Evolutionary conservation across 75 land plant genomes (phyloP), one percentile per base, ranked within the genome.

Genomic region (Selaginella tamariscina): DNA sequence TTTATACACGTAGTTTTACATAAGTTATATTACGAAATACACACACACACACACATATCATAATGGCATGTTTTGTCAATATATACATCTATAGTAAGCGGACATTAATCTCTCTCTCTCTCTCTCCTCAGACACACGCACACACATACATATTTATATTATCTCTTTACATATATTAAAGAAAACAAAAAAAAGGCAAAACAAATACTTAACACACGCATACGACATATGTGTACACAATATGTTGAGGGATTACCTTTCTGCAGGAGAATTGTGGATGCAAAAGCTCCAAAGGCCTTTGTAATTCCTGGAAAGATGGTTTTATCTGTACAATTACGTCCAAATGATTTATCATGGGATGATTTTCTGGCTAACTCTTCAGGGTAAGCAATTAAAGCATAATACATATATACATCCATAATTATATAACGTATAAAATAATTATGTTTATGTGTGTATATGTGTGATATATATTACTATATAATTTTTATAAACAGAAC

Each of bases 1-100:
- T 2, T 71, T 91, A 56, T 91, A 85, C 71, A 84, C 82, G 97
- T n/a, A n/a, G n/a, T n/a, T n/a, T n/a, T n/a, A n/a, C n/a, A n/a
- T 88, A 69, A 72, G 72, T 67, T 63, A 39, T 5, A 39, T 39
- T 39, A 5, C 49, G 15, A 39, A 39, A 15, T 33, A 70, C 29
- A 29, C 55, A 44, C 9, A 33, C 32, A 21, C 24, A 2, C 31
- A 24, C 29, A 18, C 39, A 56, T 1, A 21, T 54, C 1, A 39
- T 55, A 44, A 0, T 24, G 54, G 66, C 31, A 65, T 22, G 32
- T 56, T 71, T 31, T 15, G 67, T 32, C 13, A 32, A 27, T 59
- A 5, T 72, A 23, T 24, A n/a, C 32, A 20, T 56, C 30, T 9
- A 23, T 27, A 26, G 56, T 29, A 15, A 70, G 5, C 22, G 22